A percentile compares a stretch with the other conserved stretches of the same genome.
phyloP scores from a whole-genome alignment of 192 early-diverging fungal species.

The Backusella sp. region DNA sequence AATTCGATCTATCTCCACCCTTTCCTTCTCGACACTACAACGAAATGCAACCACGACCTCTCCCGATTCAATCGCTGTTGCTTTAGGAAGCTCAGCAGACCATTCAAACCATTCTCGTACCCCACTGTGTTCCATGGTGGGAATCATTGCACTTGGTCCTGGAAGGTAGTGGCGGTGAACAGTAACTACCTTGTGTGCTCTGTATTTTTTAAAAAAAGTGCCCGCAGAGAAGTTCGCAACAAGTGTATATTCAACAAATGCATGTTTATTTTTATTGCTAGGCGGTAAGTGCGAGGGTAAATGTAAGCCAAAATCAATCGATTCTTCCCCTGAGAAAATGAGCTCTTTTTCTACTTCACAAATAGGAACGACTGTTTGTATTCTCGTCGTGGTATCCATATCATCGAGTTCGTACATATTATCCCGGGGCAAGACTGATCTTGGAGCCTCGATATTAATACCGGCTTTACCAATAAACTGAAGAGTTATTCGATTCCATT shows the following conservation, averaged over 20 bases:
- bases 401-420: conserved; percentile 1
- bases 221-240: conserved; percentile 37
- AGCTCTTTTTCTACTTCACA: conserved; percentile 41
- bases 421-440: conserved; percentile 4
- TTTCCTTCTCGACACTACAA: conserved; percentile 39
- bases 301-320: conserved; percentile 37
- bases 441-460: conserved; percentile 20
- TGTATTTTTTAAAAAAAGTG: conserved; percentile 34
- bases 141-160: conserved; percentile 35
- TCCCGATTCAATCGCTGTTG: conserved; percentile 33
- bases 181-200: conserved; percentile 24
- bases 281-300: conserved; percentile 34
- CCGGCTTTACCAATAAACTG: conserved; percentile 29
- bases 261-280: conserved; percentile 26
- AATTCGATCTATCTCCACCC: conserved; percentile 27
- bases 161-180: conserved; percentile 36
- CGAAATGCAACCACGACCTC: conserved; percentile 33
- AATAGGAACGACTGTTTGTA: conserved; percentile 21
- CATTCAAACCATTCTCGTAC: conserved; percentile 38
- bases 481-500: conserved; percentile 38
- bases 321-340: conserved; percentile 28
- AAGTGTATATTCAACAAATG: conserved; percentile 32
- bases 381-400: not conserved
- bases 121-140: conserved; percentile 22
- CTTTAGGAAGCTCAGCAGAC: conserved; percentile 33